phyloP scores from a whole-genome alignment of 1,139 yeast species.

The Meyerozyma athensensis region DNA sequence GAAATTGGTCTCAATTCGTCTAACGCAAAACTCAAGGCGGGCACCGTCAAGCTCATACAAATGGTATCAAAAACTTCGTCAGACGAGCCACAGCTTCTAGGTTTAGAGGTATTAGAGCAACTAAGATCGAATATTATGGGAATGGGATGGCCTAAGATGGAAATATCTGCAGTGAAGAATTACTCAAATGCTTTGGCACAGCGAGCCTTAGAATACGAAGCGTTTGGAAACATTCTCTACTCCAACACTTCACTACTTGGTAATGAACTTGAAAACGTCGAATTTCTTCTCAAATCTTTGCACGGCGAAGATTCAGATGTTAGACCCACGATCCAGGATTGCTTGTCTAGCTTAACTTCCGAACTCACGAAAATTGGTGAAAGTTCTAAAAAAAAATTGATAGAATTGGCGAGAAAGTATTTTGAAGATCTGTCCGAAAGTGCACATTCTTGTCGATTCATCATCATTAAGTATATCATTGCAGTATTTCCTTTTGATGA shows the following conservation, averaged over 20 bases:
- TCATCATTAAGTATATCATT: constrained; percentile 64
- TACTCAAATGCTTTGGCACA: constrained; percentile 30
- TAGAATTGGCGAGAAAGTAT: constrained; percentile 35
- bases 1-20: constrained; percentile 56
- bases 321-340: constrained; percentile 67
- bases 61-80: constrained; percentile 38
- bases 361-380: constrained; percentile 41
- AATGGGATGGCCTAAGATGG: constrained; percentile 58
- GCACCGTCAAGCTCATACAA: constrained; percentile 58
- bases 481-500: constrained; percentile 66
- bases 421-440: constrained; percentile 24
- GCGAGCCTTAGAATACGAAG: constrained; percentile 69
- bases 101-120: constrained; percentile 18
- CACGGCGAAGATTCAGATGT: constrained; percentile 60
- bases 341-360: constrained; percentile 56
- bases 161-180: constrained; percentile 26
- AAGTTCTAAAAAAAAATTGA: constrained; percentile 39
- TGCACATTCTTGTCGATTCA: constrained; percentile 45
- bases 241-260: constrained; percentile 42
- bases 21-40: constrained; percentile 40
- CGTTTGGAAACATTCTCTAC: constrained; percentile 62
- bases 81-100: constrained; percentile 11
- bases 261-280: constrained; percentile 48
- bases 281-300: constrained; percentile 70
- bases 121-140: constrained; percentile 46